phyloP scores from a whole-genome alignment of 2,329 filamentous ascomycete genomes.

The Trichophyton mentagrophytes region DNA sequence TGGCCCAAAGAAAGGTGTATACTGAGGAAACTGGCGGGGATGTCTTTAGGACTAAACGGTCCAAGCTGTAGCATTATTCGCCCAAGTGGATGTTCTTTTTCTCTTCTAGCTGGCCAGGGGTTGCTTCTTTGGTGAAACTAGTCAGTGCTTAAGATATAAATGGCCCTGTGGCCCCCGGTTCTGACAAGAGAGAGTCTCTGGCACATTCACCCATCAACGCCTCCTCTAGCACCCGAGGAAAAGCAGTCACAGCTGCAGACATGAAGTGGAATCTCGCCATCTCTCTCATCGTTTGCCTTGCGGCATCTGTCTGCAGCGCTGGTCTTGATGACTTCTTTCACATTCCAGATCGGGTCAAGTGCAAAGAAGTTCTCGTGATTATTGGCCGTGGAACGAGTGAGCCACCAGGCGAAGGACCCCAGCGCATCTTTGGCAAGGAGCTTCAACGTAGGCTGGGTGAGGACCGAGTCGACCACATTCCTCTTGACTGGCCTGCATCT shows the following conservation, averaged over 20 bases:
- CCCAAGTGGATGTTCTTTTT: not conserved
- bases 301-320: not conserved
- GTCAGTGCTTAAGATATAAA: not conserved
- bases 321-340: not conserved
- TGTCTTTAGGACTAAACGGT: not conserved
- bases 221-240: not conserved
- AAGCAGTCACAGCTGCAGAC: not conserved
- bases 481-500: conserved; percentile 8
- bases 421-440: not conserved
- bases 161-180: not conserved
- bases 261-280: not conserved
- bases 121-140: not conserved
- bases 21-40: not conserved
- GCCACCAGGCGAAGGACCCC: conserved; percentile 5
- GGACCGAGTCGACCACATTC: not conserved
- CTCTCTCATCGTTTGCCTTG: not conserved
- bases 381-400: conserved; percentile 7
- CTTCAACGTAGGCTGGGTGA: not conserved
- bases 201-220: not conserved
- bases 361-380: conserved; percentile 6
- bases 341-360: not conserved
- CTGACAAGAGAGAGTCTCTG: not conserved
- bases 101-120: not conserved
- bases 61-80: not conserved
- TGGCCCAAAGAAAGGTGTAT: not conserved